Conservation (phyloP, 2,329 filamentous ascomycete genomes). For the Xylaria sp. region DNA sequence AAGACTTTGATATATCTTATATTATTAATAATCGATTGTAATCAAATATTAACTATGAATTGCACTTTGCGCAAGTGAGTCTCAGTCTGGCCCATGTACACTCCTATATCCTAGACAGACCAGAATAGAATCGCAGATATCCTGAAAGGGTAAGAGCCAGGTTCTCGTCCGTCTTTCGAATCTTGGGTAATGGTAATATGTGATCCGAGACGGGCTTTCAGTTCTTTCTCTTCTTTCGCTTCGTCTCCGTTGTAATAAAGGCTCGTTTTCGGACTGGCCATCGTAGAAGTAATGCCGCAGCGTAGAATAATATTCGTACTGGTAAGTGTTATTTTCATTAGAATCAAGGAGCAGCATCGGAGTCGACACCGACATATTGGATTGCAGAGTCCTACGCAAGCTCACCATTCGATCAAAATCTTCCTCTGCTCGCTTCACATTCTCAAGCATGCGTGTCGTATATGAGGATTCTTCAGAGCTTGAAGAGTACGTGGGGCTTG, state of each 20-base stretch:
- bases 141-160: neutral
- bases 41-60: neutral
- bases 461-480: conserved; percentile 27
- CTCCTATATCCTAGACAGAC: conserved; percentile 25
- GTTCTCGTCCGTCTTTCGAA: conserved; percentile 3
- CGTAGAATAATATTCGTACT: neutral
- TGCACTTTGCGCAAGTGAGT: neutral
- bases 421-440: conserved; percentile 12
- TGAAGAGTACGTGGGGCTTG: conserved; percentile 26
- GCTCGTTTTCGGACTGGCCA: neutral
- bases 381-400: neutral
- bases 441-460: conserved; percentile 14
- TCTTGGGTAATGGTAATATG: neutral
- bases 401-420: conserved; percentile 23
- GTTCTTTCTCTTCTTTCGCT: neutral
- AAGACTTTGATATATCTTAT: neutral
- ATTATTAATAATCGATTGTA: conserved; percentile 3
- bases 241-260: neutral
- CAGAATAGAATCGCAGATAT: conserved; percentile 15
- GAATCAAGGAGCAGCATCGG: neutral
- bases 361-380: neutral
- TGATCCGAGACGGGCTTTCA: neutral
- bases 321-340: neutral
- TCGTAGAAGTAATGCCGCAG: neutral
- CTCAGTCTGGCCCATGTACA: neutral